Base-by-base conservation (phyloP, 805 yeast species). In the Dipodascus albidus region DNA sequence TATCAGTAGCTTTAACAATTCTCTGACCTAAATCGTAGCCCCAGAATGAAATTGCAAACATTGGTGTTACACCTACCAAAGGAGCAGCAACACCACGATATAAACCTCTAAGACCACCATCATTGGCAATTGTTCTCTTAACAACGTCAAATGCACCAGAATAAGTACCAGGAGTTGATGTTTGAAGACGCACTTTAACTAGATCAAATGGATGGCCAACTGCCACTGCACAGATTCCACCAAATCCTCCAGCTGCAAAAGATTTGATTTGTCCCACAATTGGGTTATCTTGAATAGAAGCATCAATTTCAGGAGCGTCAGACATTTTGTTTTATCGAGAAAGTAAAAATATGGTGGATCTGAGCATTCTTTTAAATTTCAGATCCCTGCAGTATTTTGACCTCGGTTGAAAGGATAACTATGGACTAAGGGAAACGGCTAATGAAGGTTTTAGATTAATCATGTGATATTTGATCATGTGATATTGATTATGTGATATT, bases 11-110 rank as follows among this genome's bases (percentile, higher is more conserved):
- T 0, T 78, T 61, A 2, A 90, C 95, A 2, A 91, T 55, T 58
- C 80, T 80, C 71, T 88, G 89, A 57, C 98, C 98, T 52, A 87
- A 74, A 64, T 89, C 97, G 69, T 93, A 91, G 64, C 98, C 98
- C 98, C 99, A 91, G 73, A 91, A 91, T 1, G 96, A 85, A 22
- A 93, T 93, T 1, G 98, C 98, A 74, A 93, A 93, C 87, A 91
- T 93, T 24, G 99, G 99, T 0, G 98, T 93, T 21, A 91, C 97
- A 22, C 99, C 99, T n/a, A 87, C 66, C 52, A 91, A 71, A 2
- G 99, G 99, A 14, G 98, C 96, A 11, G 86, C 75, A 31, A 93
- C 97, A 55, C 99, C 99, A 64, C 95, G 75, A 70, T 91, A 91
- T 59, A 91, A 80, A 1, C 98, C 97, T 23, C 74, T 59, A 2